These are phyloP conservation scores for Thalassiosira delicatula DNA, from an alignment of 352 stramenopile species.

Conservation along the genomic window DNA sequence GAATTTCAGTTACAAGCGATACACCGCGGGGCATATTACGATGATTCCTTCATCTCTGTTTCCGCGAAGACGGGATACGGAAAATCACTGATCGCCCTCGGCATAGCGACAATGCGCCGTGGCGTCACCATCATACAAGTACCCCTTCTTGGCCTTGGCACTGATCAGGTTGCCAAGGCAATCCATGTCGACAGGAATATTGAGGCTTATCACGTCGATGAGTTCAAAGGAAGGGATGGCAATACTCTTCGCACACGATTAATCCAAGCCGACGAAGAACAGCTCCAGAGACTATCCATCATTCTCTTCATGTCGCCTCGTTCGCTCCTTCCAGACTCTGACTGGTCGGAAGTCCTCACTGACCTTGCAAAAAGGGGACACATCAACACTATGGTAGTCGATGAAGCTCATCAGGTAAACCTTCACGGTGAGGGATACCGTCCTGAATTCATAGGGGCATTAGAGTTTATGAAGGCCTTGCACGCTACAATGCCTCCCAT, in stretches of 20 bases:
- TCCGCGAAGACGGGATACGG: not conserved
- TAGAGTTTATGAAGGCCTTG: no score
- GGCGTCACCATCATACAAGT: not conserved
- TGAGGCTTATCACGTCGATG: conserved; percentile 8
- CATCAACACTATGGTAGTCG: not conserved
- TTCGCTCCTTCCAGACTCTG: not conserved
- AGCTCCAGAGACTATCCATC: not conserved
- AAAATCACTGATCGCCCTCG: not conserved
- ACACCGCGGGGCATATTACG: not conserved
- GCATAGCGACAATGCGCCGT: not conserved
- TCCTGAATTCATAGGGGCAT: no score
- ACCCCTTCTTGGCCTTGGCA: not conserved
- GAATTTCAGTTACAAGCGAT: not conserved
- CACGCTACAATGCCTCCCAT: no score
- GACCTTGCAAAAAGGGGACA: not conserved
- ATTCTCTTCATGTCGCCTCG: not conserved
- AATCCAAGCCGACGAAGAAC: no score
- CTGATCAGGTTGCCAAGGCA: not conserved
- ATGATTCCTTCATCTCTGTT: not conserved
- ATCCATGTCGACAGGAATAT: not conserved
- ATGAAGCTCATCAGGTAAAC: not conserved
- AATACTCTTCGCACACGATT: no score
- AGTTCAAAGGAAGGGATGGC: not conserved
- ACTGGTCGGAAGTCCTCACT: not conserved
- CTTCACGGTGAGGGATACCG: no score